Base-by-base conservation (phyloP, 495 filamentous ascomycete genomes). In the Xanthoparmelia taractica region DNA sequence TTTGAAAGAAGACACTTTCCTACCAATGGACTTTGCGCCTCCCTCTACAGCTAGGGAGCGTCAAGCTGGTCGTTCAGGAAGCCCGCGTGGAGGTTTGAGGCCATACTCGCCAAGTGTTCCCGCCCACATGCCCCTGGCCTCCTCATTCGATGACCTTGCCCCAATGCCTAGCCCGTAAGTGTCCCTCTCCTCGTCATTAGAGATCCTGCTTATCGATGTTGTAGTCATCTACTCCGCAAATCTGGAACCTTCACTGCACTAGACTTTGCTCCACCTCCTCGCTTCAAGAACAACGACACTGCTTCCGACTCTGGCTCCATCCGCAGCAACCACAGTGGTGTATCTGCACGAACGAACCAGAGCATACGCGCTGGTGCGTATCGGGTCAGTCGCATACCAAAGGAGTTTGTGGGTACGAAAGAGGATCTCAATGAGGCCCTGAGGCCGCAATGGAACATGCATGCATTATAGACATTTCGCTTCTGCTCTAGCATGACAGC, bases 221-320 rank as follows among this genome's bases (percentile, higher is more conserved):
- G 18, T 65, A 94, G 91, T 25, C 89, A 97, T 75, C 74, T 85
- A 55, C 84, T 98, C 59, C 87, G 91, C 67, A 96, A 94, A 72
- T 96, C 92, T 5, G 83, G 87, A 67, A 90, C 91, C 7, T 98
- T 90, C 72, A 96, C 92, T 4, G 87, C 78, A 15, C 82, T 98
- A 36, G 95, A 97, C 76, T 98, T 98, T 73, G 92, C 92, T n/a
- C 92, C 93, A 33, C 93, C 91, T 47, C 85, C 87, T 59, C 87
- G 89, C 59, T 93, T 96, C 75, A 88, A 82, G 73, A 87, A 87
- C 66, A 75, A 74, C 57, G 90, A 91, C 58, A 77, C 74, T 60
- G 79, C 72, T 55, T 96, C 91, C 69, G 94, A 97, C 66, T 82
- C 91, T 0, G 94, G 93, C 63, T 95, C 90, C 70, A 91, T 97